phyloP scores from a whole-genome alignment of 345 rosid genomes.

The Boechera stricta region DNA sequence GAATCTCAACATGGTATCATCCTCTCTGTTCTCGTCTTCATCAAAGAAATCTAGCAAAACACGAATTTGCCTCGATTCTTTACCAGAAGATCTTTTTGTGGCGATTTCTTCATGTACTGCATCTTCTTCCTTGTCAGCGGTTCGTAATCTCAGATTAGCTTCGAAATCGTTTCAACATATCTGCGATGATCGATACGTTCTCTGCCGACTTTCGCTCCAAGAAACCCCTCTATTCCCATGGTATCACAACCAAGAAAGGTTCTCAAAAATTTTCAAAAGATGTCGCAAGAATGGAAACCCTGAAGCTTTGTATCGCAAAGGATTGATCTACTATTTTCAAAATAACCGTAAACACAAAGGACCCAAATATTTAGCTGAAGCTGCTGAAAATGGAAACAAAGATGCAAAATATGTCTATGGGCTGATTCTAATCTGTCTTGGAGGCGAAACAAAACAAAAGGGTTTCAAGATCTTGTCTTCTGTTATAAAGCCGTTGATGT shows the following conservation, averaged over 20 bases:
- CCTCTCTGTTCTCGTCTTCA: background rate
- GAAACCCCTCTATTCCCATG: slow-evolving; percentile 2
- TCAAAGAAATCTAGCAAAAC: background rate
- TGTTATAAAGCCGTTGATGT: slow-evolving; percentile 19
- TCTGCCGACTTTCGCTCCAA: slow-evolving; percentile 13
- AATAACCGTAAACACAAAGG: background rate
- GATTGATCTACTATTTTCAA: slow-evolving; percentile 6
- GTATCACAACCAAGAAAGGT: background rate
- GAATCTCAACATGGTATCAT: slow-evolving; percentile 6
- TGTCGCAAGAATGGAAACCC: slow-evolving; percentile 32
- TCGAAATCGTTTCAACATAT: slow-evolving; percentile 9
- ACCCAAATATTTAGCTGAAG: background rate
- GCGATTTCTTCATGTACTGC: slow-evolving; percentile 20
- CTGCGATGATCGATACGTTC: slow-evolving; percentile 19
- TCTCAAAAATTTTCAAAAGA: background rate
- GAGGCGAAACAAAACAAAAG: slow-evolving; percentile 27
- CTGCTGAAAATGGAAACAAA: slow-evolving; percentile 15
- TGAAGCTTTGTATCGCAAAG: slow-evolving; percentile 28
- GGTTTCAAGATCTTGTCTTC: slow-evolving; percentile 34
- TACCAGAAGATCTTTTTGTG: slow-evolving; percentile 29
- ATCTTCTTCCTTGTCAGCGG: slow-evolving; percentile 13
- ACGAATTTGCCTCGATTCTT: background rate
- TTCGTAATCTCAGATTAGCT: slow-evolving; percentile 12
- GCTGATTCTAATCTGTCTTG: slow-evolving; percentile 31
- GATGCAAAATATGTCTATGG: slow-evolving; percentile 38